Conservation (phyloP, 345 rosid genomes). For the Eucalyptus lansdowneana region DNA sequence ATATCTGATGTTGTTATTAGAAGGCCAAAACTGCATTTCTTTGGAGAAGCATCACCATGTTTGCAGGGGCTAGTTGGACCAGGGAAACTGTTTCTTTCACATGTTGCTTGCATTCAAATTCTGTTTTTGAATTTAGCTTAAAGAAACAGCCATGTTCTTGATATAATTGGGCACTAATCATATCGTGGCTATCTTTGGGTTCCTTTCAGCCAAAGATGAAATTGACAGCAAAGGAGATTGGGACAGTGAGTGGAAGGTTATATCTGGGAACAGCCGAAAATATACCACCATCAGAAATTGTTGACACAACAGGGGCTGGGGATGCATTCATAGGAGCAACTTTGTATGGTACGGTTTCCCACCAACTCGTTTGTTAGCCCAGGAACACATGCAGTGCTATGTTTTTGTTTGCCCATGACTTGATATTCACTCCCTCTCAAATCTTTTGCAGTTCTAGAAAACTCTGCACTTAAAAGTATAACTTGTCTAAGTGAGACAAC, state of each 20-base stretch:
- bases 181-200: not conserved
- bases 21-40: not conserved
- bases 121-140: not conserved
- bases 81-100: not conserved
- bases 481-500: not conserved
- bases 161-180: not conserved
- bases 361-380: not conserved
- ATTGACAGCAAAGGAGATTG: slow-evolving; percentile 43
- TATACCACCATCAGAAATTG: slow-evolving; percentile 58
- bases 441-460: not conserved
- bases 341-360: slow-evolving; percentile 48
- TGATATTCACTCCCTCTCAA: not conserved
- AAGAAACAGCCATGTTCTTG: not conserved
- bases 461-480: not conserved
- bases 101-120: not conserved
- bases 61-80: not conserved
- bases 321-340: slow-evolving; percentile 89
- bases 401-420: not conserved
- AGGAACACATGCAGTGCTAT: not conserved
- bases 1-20: not conserved
- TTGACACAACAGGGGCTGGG: slow-evolving; percentile 92
- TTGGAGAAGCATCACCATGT: not conserved
- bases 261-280: slow-evolving; percentile 69
- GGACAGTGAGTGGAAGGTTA: slow-evolving; percentile 55
- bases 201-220: slow-evolving; percentile 22